Evolutionary conservation across 257 asterid species (phyloP), one percentile per base, ranked within the genome.

Genomic region (Datura wrightii): DNA sequence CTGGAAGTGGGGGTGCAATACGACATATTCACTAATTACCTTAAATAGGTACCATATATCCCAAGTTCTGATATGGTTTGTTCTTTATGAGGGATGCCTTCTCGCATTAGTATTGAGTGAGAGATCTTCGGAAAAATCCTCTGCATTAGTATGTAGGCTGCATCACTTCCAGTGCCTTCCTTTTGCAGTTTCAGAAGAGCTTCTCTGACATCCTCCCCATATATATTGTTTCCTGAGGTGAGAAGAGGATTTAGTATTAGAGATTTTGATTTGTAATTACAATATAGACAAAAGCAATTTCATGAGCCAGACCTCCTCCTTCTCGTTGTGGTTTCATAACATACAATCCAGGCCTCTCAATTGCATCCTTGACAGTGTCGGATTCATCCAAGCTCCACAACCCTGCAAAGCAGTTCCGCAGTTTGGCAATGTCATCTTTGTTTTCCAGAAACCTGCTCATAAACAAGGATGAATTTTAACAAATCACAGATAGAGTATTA

Each of bases 301-400:
- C 31, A 41, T 84, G 87, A 52, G 60, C 79, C 74, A 84, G 84
- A 96, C 99, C 99, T 93, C 99, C 99, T 88, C 99, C 99, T 92
- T 96, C 99, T 90, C 99, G 91, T 85, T 94, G 99, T 72, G 99
- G 99, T 87, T 94, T 96, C 99, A 96, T 96, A 87, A 96, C 98
- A 84, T 93, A 96, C 55, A 87, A 85, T 84, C 86, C 97, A 14
- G 98, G 98, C 84, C 90, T 92, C 89, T 93, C 92, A 24, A 92
- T 93, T 62, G 99, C 99, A 88, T 92, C 97, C 88, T 90, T 90
- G 60, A 93, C 90, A 18, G 91, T 90, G 82, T 82, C 83, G 3
- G 89, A 78, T 85, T 94, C 97, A 76, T 94, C 97, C 84, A 96
- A 88, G 88, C 98, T 92, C 99, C 99, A 96, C 84, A 96, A 86